Evolutionary conservation across 495 filamentous ascomycete species (phyloP).

Genomic region (Jackrogersella multiformis): DNA sequence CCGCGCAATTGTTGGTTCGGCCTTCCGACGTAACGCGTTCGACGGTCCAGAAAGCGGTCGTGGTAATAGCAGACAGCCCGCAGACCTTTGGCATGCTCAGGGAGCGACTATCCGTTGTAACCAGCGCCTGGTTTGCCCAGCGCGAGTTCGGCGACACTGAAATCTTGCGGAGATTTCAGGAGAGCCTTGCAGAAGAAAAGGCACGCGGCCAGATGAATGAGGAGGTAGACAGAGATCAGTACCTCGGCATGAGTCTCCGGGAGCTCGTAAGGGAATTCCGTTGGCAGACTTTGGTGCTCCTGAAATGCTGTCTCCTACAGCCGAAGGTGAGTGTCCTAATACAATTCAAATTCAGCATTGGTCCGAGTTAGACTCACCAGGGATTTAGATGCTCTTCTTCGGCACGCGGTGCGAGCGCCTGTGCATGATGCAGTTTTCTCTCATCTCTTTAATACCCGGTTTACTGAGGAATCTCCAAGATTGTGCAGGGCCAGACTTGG

Average conservation of each 20-base stretch:
- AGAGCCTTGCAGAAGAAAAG: conserved; percentile 75
- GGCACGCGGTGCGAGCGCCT: conserved; percentile 91
- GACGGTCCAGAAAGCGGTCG: conserved; percentile 98
- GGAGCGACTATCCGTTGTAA: conserved; percentile 87
- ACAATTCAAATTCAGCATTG: not conserved
- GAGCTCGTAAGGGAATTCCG: conserved; percentile 94
- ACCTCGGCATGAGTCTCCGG: conserved; percentile 88
- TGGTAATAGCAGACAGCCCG: conserved; percentile 91
- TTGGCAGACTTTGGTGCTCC: conserved; percentile 89
- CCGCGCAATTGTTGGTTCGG: conserved; percentile 75
- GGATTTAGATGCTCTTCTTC: conserved; percentile 92
- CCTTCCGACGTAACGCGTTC: conserved; percentile 91
- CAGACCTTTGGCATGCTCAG: conserved; percentile 80
- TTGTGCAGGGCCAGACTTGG: conserved; percentile 88
- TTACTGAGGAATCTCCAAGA: conserved; percentile 87
- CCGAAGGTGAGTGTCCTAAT: conserved; percentile 74
- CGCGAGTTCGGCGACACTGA: conserved; percentile 72
- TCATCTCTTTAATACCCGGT: conserved; percentile 92
- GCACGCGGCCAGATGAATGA: conserved; percentile 69
- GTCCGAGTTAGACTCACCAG: conserved; percentile 6
- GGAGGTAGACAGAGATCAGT: conserved; percentile 82
- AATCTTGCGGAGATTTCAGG: conserved; percentile 81
- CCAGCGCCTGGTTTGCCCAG: conserved; percentile 96
- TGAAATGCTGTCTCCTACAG: conserved; percentile 92
- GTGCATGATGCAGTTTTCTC: conserved; percentile 98